Percentiles rank a stretch among this genome's conserved stretches.
These are phyloP conservation scores for Oryza australiensis DNA, from an alignment of 176 grass and related monocot genomes.

Conservation along the genomic window DNA sequence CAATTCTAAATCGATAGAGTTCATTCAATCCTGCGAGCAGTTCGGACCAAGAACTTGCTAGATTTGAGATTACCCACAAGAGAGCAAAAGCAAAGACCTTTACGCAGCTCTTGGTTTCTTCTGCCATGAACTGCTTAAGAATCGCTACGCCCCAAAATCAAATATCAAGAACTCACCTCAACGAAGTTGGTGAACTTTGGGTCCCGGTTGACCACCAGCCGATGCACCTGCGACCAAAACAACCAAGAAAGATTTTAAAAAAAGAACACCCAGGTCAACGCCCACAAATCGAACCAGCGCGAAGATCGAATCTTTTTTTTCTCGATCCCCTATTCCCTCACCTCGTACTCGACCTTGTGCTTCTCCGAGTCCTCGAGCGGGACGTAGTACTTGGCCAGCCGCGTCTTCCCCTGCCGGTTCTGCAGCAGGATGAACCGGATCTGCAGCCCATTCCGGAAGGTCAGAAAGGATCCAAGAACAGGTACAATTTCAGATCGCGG, in stretches of 20 bases:
- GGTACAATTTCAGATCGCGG: background rate
- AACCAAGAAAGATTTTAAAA: background rate
- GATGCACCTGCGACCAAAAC: slow-evolving; percentile 66
- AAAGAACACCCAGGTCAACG: background rate
- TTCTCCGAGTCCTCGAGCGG: slow-evolving; percentile 99
- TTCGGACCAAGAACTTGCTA: background rate
- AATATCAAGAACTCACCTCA: slow-evolving; percentile 60
- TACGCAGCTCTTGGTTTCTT: background rate
- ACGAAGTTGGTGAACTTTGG: slow-evolving; percentile 99
- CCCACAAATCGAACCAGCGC: background rate
- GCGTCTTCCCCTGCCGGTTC: slow-evolving; percentile 99
- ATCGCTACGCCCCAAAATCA: background rate
- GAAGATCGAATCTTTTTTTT: slow-evolving; percentile 13
- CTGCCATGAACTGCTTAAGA: background rate
- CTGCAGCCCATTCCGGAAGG: slow-evolving; percentile 28
- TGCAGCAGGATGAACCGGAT: slow-evolving; percentile 98
- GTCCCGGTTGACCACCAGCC: slow-evolving; percentile 90
- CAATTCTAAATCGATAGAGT: background rate
- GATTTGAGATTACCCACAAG: background rate
- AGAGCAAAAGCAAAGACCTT: background rate
- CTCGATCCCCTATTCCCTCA: slow-evolving; percentile 28
- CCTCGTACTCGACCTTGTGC: slow-evolving; percentile 99
- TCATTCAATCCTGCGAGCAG: background rate
- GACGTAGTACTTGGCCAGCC: slow-evolving; percentile 95
- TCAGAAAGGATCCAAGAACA: background rate